Conservation (phyloP, 306 rosid genomes). For the Pyrus communis region DNA sequence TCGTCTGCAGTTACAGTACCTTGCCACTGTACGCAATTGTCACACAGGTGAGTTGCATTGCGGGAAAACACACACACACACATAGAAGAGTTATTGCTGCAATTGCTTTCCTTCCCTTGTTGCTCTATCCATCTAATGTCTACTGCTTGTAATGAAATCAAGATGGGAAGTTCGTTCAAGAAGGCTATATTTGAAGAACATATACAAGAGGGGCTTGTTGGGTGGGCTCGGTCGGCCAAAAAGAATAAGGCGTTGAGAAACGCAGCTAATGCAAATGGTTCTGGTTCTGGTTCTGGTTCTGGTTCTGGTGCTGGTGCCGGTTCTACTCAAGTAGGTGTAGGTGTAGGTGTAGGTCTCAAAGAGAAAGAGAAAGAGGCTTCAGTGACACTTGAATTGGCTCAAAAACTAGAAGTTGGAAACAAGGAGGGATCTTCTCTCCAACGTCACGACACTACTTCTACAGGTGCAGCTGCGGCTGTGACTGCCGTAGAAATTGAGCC, state of each 20-base stretch:
- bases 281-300: neutral
- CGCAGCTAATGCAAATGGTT: neutral
- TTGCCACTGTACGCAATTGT: constrained; percentile 31
- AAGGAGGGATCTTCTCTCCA: neutral
- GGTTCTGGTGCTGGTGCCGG: neutral
- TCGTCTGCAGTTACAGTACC: constrained; percentile 32
- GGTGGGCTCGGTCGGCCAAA: constrained; percentile 22
- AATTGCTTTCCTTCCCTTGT: neutral
- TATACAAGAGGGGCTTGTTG: constrained; percentile 21
- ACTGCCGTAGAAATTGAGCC: neutral
- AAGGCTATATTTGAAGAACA: constrained; percentile 23
- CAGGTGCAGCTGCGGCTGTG: neutral
- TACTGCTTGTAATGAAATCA: neutral
- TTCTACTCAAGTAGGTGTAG: neutral
- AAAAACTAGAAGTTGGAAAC: neutral
- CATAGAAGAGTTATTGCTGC: neutral
- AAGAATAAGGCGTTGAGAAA: constrained; percentile 10
- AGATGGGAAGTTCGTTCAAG: constrained; percentile 35
- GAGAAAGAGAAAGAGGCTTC: neutral
- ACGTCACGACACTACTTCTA: neutral
- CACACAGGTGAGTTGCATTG: constrained; percentile 18
- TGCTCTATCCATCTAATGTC: neutral
- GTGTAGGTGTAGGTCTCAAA: neutral
- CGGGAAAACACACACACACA: neutral
- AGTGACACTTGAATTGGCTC: neutral